Base-by-base conservation (phyloP, 2,329 filamentous ascomycete genomes). In the Fusarium tupiense region DNA sequence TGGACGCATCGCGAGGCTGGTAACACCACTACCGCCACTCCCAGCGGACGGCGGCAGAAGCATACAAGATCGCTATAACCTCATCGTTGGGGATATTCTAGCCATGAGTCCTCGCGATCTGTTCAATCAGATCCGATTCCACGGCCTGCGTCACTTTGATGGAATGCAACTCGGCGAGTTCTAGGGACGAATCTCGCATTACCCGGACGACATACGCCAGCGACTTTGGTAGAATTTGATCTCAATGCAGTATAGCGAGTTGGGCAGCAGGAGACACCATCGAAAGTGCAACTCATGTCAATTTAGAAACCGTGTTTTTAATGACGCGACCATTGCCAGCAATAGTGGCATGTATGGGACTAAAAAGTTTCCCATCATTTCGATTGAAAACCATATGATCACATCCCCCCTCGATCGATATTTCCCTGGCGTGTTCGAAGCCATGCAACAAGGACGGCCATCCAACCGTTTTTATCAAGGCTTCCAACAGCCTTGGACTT, bases 131-230 rank as follows among this genome's bases (percentile, higher is more conserved):
- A 33, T 33, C 31, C 31, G 31, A 33, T 1, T 33, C 31, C 31
- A 33, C 31, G 12, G 12, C 5, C 1, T 33, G 2, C 12, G 2
- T 2, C 31, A 33, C 31, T 33, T 33, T 33, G 1, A 33, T 1
- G 31, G 31, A 33, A 33, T 33, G 31, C 6, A 8, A 7, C 6
- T 13, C 31, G 31, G 31, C 31, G 31, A 33, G 2, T 33, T 33
- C 2, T 2, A 33, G 31, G 31, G 4, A 33, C 12, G 31, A 13
- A 2, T 33, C 31, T 33, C 31, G 31, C 12, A 6, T 33, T 2
- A 13, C 31, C 31, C 31, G 31, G 5, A 13, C 31, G 12, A 35
- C 33, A 16, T 35, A 35, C 13, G 16, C 16, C 33, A 3, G 33
- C 33, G 33, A 35, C 33, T 35, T 35, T 35, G 33, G 33, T 17